phyloP scores from a whole-genome alignment of 2,329 filamentous ascomycete genomes.

The Thielaviopsis ethacetica region DNA sequence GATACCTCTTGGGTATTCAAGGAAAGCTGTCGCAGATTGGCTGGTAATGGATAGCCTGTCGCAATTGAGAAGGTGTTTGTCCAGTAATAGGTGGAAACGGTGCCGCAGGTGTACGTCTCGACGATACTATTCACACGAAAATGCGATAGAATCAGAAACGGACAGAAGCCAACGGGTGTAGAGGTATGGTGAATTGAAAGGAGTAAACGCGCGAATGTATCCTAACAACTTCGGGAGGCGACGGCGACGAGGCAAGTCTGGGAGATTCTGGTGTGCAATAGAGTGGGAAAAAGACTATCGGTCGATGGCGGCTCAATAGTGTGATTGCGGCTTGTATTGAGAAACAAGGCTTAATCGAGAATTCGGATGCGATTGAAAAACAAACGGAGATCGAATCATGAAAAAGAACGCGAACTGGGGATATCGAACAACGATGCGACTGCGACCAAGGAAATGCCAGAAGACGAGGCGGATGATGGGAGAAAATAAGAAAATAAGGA shows the following conservation, averaged over 20 bases:
- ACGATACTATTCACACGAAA: neutral
- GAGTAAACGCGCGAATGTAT: neutral
- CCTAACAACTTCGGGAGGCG: constrained; percentile 6
- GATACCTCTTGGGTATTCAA: neutral
- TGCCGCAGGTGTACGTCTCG: neutral
- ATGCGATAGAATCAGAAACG: neutral
- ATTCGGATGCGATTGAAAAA: neutral
- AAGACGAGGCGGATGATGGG: neutral
- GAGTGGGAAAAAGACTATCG: neutral
- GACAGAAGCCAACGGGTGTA: neutral
- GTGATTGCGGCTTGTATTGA: neutral
- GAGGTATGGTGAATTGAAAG: neutral
- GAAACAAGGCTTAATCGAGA: neutral
- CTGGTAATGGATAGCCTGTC: neutral
- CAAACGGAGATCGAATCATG: neutral
- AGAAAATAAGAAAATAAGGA: neutral
- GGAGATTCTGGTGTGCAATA: neutral
- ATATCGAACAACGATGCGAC: neutral
- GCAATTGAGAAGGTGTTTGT: neutral
- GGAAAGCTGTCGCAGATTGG: neutral
- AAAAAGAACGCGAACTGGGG: neutral
- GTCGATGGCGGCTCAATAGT: neutral
- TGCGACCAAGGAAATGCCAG: neutral
- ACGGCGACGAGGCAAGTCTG: neutral
- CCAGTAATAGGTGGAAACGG: neutral